Evolutionary conservation across 495 filamentous ascomycete species (phyloP).

Genomic region (Penicillium maclennaniae): DNA sequence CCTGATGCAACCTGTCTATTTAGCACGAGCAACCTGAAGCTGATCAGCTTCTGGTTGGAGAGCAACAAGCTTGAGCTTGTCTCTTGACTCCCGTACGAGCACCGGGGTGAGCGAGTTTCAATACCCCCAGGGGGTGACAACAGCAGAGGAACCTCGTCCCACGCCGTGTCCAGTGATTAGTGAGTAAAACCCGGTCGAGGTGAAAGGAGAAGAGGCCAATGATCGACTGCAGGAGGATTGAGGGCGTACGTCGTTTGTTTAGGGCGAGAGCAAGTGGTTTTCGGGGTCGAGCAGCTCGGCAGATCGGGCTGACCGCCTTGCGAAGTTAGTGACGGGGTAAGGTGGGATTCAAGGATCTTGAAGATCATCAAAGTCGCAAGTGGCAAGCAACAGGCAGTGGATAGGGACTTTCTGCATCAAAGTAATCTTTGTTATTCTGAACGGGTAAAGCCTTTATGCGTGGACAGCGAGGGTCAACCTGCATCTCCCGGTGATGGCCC

Average conservation of each 20-base stretch:
- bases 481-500: not conserved
- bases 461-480: not conserved
- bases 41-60: not conserved
- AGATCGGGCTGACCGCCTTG: constrained; percentile 17
- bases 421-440: not conserved
- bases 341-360: not conserved
- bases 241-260: constrained; percentile 23
- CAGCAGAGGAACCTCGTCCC: constrained; percentile 19
- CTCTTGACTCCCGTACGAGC: constrained; percentile 26
- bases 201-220: constrained; percentile 14
- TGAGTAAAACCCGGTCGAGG: not conserved
- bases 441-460: not conserved
- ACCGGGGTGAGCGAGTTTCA: constrained; percentile 18
- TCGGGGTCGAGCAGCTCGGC: constrained; percentile 2
- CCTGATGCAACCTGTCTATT: not conserved
- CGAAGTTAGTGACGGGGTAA: not conserved
- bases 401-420: not conserved
- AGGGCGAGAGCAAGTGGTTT: constrained; percentile 21
- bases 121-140: constrained; percentile 16
- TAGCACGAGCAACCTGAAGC: not conserved
- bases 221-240: constrained; percentile 9
- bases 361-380: not conserved
- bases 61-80: constrained; percentile 15
- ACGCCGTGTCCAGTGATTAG: constrained; percentile 14
- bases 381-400: not conserved